Percentiles rank a stretch among this genome's conserved stretches.
These are phyloP conservation scores for Tuber melanosporum DNA, from an alignment of 495 filamentous ascomycete species.

Conservation along the genomic window DNA sequence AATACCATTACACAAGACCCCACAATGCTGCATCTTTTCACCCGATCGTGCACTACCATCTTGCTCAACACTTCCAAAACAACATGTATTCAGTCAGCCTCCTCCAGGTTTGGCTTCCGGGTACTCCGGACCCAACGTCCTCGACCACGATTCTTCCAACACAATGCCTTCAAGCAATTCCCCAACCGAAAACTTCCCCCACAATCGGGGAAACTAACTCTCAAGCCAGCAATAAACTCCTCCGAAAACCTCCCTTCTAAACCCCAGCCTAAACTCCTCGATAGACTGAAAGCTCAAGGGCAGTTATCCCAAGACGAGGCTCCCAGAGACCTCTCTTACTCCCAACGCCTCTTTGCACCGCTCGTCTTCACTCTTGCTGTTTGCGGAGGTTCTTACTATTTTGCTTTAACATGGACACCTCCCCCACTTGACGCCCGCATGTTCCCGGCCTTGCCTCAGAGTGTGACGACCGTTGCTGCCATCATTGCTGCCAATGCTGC, in stretches of 20 bases:
- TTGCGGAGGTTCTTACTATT: conserved; percentile 34
- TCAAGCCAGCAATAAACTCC: background rate
- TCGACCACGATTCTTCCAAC: conserved; percentile 22
- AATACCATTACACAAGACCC: background rate
- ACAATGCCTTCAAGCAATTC: conserved; percentile 14
- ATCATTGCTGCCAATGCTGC: conserved; percentile 61
- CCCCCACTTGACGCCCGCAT: conserved; percentile 42
- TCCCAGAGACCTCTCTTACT: conserved; percentile 30
- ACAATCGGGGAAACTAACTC: conserved; percentile 11
- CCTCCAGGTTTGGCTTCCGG: conserved; percentile 8
- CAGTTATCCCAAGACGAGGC: conserved; percentile 26
- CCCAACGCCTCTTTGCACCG: conserved; percentile 38
- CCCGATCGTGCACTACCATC: conserved; percentile 7
- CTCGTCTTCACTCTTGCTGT: conserved; percentile 37
- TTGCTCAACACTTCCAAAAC: conserved; percentile 11
- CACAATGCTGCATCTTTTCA: conserved; percentile 26
- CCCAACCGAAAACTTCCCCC: conserved; percentile 7
- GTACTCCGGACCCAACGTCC: conserved; percentile 16
- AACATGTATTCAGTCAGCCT: conserved; percentile 14
- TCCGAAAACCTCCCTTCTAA: conserved; percentile 10
- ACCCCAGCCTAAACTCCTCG: conserved; percentile 23
- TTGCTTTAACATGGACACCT: conserved; percentile 32
- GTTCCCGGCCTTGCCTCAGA: conserved; percentile 67
- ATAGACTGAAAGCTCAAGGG: conserved; percentile 28
- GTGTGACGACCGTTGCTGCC: conserved; percentile 65